Conservation (phyloP, 2,329 filamentous ascomycete genomes). For the Sporothrix mexicana region DNA sequence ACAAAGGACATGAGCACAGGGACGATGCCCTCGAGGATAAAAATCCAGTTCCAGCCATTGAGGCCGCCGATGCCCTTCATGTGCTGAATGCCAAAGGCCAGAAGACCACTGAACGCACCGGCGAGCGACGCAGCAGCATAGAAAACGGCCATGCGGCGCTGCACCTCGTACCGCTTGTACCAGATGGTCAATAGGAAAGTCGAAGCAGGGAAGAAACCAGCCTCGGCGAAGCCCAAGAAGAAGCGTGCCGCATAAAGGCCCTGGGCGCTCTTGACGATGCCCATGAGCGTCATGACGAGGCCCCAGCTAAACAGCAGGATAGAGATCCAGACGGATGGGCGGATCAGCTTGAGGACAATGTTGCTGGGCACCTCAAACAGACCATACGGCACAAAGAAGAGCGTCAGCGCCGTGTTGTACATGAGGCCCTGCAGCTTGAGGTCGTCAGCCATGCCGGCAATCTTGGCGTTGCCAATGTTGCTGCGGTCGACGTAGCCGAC, state of each 20-base stretch:
- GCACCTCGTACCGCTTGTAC: slow-evolving; percentile 34
- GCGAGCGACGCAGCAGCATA: slow-evolving; percentile 31
- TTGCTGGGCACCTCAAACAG: slow-evolving; percentile 51
- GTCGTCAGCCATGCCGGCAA: slow-evolving; percentile 34
- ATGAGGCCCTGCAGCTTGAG: slow-evolving; percentile 31
- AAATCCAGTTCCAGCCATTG: slow-evolving; percentile 67
- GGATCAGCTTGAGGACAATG: slow-evolving; percentile 49
- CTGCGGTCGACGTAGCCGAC: slow-evolving; percentile 36
- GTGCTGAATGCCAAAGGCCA: slow-evolving; percentile 34
- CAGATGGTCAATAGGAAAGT: slow-evolving; percentile 32
- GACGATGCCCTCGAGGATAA: slow-evolving; percentile 51
- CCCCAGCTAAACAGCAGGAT: slow-evolving; percentile 53
- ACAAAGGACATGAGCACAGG: slow-evolving; percentile 40
- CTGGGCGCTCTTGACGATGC: slow-evolving; percentile 50
- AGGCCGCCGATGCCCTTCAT: slow-evolving; percentile 45
- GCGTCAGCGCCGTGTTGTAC: slow-evolving; percentile 38
- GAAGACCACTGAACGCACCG: slow-evolving; percentile 34
- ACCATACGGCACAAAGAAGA: slow-evolving; percentile 37
- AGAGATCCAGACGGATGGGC: slow-evolving; percentile 48
- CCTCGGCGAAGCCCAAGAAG: slow-evolving; percentile 54
- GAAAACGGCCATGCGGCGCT: slow-evolving; percentile 34
- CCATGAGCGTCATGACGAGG: slow-evolving; percentile 54
- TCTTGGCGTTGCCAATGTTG: slow-evolving; percentile 38
- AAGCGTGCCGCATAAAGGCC: slow-evolving; percentile 52
- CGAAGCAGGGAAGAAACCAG: slow-evolving; percentile 52